Conservation (phyloP, 192 early-diverging fungal genomes). For the Rhizophagus clarus region DNA sequence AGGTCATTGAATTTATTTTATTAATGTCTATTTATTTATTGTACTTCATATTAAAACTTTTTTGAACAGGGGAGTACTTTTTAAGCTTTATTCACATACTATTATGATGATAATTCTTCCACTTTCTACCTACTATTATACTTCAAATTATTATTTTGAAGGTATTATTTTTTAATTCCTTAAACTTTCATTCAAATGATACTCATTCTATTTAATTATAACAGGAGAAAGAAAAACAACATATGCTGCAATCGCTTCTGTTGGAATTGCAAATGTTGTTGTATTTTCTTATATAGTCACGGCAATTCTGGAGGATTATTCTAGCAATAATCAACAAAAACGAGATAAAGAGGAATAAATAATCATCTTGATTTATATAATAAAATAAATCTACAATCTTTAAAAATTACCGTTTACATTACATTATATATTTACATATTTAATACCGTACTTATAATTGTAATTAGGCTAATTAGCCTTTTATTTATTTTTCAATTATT, state of each 20-base stretch:
- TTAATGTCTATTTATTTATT: no score
- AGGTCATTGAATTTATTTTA: no score
- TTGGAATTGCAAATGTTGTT: slow-evolving; percentile 15
- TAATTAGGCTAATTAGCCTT: no score
- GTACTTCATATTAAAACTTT: no score
- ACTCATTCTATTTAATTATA: not conserved
- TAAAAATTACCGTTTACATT: no score
- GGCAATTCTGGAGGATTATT: slow-evolving; percentile 2
- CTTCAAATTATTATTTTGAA: slow-evolving; percentile 21
- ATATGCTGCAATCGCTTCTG: slow-evolving; percentile 4
- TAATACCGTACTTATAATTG: no score
- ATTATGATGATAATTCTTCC: slow-evolving; percentile 23
- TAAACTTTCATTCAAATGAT: not conserved
- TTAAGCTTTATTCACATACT: slow-evolving; percentile 12
- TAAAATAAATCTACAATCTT: no score
- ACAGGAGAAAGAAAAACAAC: slow-evolving; percentile 14
- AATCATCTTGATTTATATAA: not conserved
- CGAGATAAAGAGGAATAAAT: slow-evolving; percentile 8
- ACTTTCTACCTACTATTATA: slow-evolving; percentile 12
- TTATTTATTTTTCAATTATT: no score
- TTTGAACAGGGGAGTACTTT: not conserved
- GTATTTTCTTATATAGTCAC: slow-evolving; percentile 26
- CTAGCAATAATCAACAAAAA: not conserved
- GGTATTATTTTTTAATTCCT: not conserved
- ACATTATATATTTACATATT: no score